Conservation (phyloP, 768 basidiomycete species). For the Flagelloscypha sp. region DNA sequence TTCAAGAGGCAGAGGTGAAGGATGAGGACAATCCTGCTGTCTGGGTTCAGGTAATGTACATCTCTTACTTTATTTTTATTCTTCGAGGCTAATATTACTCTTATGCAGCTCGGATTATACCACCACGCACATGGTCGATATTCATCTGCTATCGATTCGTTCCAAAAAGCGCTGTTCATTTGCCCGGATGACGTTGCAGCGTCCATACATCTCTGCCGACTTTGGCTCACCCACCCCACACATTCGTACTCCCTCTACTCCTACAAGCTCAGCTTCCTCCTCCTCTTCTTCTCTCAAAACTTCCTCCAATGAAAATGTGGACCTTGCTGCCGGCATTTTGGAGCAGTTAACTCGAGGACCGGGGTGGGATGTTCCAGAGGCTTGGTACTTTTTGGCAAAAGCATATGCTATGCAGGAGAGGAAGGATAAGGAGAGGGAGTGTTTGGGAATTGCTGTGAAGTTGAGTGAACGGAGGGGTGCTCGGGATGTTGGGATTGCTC, state of each 20-base stretch:
- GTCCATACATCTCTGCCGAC: slow-evolving; percentile 65
- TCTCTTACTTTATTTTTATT: slow-evolving; percentile 4
- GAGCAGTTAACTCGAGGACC: slow-evolving; percentile 65
- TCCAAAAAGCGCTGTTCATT: slow-evolving; percentile 87
- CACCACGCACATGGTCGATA: slow-evolving; percentile 48
- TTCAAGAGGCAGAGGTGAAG: slow-evolving; percentile 89
- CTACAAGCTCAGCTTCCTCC: slow-evolving; percentile 16
- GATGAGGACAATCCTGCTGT: slow-evolving; percentile 84
- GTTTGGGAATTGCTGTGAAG: slow-evolving; percentile 58
- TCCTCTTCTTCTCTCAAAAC: slow-evolving; percentile 8
- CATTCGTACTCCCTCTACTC: too few relatives aligned
- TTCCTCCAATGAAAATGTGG: slow-evolving; percentile 39
- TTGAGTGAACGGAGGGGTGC: slow-evolving; percentile 55
- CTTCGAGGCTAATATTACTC: not conserved
- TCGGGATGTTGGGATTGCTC: slow-evolving; percentile 51
- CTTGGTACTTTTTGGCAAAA: slow-evolving; percentile 88
- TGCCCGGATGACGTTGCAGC: slow-evolving; percentile 72
- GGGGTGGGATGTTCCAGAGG: slow-evolving; percentile 91
- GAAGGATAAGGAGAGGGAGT: slow-evolving; percentile 65
- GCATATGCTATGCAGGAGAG: slow-evolving; percentile 70
- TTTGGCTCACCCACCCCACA: slow-evolving; percentile 65
- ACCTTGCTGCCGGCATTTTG: slow-evolving; percentile 78
- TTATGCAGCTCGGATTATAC: slow-evolving; percentile 64
- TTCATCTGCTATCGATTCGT: slow-evolving; percentile 54
- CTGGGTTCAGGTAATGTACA: slow-evolving; percentile 93